Percentiles rank a stretch among this genome's conserved stretches.
phyloP scores from a whole-genome alignment of 2,329 filamentous ascomycete species.

The Penicillium sp. region DNA sequence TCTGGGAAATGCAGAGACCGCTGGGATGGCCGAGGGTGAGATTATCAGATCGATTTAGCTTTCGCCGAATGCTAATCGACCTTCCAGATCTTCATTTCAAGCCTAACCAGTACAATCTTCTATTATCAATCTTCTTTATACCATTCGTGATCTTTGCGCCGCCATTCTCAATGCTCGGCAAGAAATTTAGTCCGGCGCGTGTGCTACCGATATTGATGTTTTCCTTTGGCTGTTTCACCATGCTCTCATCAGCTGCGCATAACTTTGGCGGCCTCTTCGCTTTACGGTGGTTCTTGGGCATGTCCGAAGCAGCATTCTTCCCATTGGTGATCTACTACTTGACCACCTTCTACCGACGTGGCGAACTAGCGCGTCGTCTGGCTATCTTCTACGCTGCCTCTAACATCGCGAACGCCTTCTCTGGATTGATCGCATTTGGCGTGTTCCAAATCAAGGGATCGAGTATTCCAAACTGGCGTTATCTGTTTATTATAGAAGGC shows the following conservation, averaged over 20 bases:
- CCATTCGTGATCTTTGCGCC: conserved; percentile 72
- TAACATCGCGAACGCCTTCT: conserved; percentile 70
- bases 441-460: conserved; percentile 59
- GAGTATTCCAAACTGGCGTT: conserved; percentile 52
- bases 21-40: conserved; percentile 45
- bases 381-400: conserved; percentile 75
- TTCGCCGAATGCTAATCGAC: neutral
- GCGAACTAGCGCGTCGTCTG: conserved; percentile 68
- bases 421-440: conserved; percentile 59
- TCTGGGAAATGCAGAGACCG: conserved; percentile 59
- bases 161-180: conserved; percentile 65
- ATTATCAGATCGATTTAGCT: neutral
- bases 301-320: conserved; percentile 68
- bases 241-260: conserved; percentile 56
- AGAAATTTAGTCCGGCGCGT: conserved; percentile 64
- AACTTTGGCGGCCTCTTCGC: conserved; percentile 68
- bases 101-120: conserved; percentile 65
- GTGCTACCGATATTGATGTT: conserved; percentile 70
- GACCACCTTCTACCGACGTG: conserved; percentile 68
- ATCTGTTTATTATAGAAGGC: conserved; percentile 60
- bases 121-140: conserved; percentile 72
- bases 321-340: conserved; percentile 67
- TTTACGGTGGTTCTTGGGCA: conserved; percentile 68
- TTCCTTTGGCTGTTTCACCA: conserved; percentile 64
- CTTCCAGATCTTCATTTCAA: conserved; percentile 57